Base-by-base conservation (phyloP, 2,329 filamentous ascomycete species). In the Colletotrichum sp. region DNA sequence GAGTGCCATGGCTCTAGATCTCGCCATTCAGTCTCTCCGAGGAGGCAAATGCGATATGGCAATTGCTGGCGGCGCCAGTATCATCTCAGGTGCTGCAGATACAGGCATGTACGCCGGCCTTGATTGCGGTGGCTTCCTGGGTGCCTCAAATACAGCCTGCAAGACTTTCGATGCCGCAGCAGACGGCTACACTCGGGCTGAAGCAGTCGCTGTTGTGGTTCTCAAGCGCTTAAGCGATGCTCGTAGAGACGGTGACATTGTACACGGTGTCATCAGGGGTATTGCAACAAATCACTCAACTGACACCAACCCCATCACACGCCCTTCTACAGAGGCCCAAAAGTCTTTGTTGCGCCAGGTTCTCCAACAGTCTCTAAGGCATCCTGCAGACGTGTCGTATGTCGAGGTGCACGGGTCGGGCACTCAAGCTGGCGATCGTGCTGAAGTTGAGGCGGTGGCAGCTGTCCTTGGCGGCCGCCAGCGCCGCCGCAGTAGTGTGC, bases 1-100 rank as follows among this genome's bases (percentile, higher is more conserved):
- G 0, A 85, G 84, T 0, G 77, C 79, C 1, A 84, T 86, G 63
- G 63, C 63, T 65, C 1, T 65, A 1, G 55, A 59, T 28, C 55
- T 59, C 24, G 55, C 55, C 55, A 5, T 59, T 28, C 55, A 59
- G 26, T 24, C 55, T 59, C 55, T 59, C 13, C 21, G 4, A 59
- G 55, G 55, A 16, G 21, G 16, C 26, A 59, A 59, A 16, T 59
- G 55, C 24, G 8, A 59, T 2, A 59, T 59, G 55, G 55, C 55
- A 16, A 28, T 59, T 18, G 55, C 55, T 26, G 55, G 55, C 26
- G 55, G 55, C 9, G 55, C 3, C 1, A 59, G 26, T 28, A 28
- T 59, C 55, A 59, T 59, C 26, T 26, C 55, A 18, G 55, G 21
- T 28, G 55, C 13, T 59, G 26, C 13, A 26, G 55, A 59, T 59